Evolutionary conservation across 2,329 filamentous ascomycete genomes (phyloP), one percentile per base, ranked within the genome.

Genomic region (Xenosphaeropsis pyriputrescens): DNA sequence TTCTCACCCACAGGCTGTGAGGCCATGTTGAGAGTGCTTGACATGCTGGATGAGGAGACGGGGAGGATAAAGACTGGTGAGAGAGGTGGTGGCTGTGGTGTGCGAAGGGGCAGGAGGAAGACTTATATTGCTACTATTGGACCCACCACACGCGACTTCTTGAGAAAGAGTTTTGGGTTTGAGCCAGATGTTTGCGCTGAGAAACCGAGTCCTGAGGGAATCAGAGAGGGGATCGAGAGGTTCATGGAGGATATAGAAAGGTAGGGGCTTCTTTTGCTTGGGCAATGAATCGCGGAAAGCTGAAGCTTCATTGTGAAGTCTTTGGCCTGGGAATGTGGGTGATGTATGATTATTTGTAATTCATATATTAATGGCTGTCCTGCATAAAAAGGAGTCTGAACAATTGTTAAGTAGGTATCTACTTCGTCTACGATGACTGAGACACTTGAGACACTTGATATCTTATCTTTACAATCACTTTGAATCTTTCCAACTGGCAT

Each of bases 101-200:
- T 26, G 9, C 9, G 32, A 16, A 17, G 26, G 32, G 41, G 36
- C 35, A 52, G 55, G 18, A 60, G 59, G 8, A 66, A 56, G 36
- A 79, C 76, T 1, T 75, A 72, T 44, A 65, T 96, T 43, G 85
- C 80, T 12, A 93, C 88, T 0, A 98, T 98, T 57, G 91, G 91
- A 1, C 89, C 91, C 11, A 98, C 91, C 14, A 98, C 91, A 9
- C 70, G 79, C 44, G 76, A 86, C 47, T 77, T 85, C 58, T 60
- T 98, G 33, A 55, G 63, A 13, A 62, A 65, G 15, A 68, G 65
- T 1, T 85, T 85, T 54, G 71, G 61, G 1, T 80, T 77, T 45
- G 67, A 75, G 48, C 75, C 84, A 1, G 77, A 89, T 53, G 80
- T 83, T n/a, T 93, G 81, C 57, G 84, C 91, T 1, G 72, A 73